Percentiles rank a stretch among this genome's conserved stretches.
phyloP scores from a whole-genome alignment of 73 alveolate genomes.

The Urostyla sp. region DNA sequence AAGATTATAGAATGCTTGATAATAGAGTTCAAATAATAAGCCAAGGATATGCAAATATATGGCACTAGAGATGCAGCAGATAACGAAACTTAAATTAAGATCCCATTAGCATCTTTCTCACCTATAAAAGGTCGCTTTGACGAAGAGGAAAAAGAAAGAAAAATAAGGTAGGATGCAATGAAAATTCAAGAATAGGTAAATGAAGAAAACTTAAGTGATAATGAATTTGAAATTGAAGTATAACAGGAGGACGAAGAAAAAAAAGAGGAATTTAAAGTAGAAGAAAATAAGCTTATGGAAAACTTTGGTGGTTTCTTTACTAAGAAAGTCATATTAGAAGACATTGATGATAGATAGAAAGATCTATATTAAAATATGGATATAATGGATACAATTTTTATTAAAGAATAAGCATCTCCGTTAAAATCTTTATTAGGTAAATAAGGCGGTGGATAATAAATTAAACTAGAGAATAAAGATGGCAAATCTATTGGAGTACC shows the following conservation, averaged over 20 bases:
- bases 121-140: slow-evolving; percentile 38
- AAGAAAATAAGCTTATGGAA: not conserved
- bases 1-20: slow-evolving; percentile 43
- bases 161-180: not conserved
- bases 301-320: not conserved
- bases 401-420: not conserved
- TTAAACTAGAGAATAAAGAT: not conserved
- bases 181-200: too few species aligned
- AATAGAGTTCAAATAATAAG: slow-evolving; percentile 33
- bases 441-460: not conserved
- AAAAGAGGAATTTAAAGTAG: slow-evolving; percentile 16
- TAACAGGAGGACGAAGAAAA: too few species aligned
- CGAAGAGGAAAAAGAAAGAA: slow-evolving; percentile 21
- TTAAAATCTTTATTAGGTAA: not conserved
- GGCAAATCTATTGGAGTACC: not conserved
- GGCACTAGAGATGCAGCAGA: slow-evolving; percentile 15
- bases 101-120: slow-evolving; percentile 37
- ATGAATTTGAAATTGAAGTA: slow-evolving; percentile 16
- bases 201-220: not conserved
- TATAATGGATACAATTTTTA: not conserved
- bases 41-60: slow-evolving; percentile 1
- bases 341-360: slow-evolving; percentile 1
- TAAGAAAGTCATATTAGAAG: slow-evolving; percentile 27
- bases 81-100: not conserved
- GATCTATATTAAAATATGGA: slow-evolving; percentile 16